Conservation (phyloP, 305 asterid genomes). For the Fraxinus floribunda region DNA sequence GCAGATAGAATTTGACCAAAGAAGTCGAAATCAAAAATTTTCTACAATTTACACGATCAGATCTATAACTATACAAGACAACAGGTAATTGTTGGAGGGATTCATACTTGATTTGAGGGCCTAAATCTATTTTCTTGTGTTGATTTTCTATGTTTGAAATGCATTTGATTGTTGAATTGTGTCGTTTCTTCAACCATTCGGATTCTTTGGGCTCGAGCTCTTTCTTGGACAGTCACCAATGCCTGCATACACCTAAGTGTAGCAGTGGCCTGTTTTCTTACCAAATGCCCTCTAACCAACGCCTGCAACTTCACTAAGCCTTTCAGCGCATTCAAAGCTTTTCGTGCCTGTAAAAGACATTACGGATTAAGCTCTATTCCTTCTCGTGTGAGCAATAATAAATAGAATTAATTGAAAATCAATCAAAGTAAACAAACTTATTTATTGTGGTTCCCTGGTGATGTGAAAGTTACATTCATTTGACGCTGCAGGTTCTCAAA, state of each 20-base stretch:
- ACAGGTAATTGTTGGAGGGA: background rate
- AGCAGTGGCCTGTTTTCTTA: slow-evolving; percentile 80
- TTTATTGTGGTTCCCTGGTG: background rate
- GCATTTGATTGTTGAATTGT: slow-evolving; percentile 36
- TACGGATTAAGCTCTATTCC: background rate
- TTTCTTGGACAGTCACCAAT: slow-evolving; percentile 66
- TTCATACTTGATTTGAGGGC: slow-evolving; percentile 52
- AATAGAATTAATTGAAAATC: background rate
- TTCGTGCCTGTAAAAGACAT: slow-evolving; percentile 56
- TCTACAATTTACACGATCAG: background rate
- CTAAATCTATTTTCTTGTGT: slow-evolving; percentile 45
- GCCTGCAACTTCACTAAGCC: slow-evolving; percentile 95
- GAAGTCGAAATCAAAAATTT: background rate
- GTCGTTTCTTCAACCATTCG: slow-evolving; percentile 54
- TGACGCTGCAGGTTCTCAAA: background rate
- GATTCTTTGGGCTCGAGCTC: slow-evolving; percentile 74
- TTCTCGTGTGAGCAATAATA: background rate
- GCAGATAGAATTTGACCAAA: background rate
- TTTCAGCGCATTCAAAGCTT: slow-evolving; percentile 85
- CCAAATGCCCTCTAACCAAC: slow-evolving; percentile 84
- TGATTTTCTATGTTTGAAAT: slow-evolving; percentile 61
- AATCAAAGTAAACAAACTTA: background rate
- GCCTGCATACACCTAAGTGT: slow-evolving; percentile 94
- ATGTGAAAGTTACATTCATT: background rate
- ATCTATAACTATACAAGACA: background rate